Evolutionary conservation across 768 basidiomycete genomes (phyloP).

Genomic region (Mycena galopus): DNA sequence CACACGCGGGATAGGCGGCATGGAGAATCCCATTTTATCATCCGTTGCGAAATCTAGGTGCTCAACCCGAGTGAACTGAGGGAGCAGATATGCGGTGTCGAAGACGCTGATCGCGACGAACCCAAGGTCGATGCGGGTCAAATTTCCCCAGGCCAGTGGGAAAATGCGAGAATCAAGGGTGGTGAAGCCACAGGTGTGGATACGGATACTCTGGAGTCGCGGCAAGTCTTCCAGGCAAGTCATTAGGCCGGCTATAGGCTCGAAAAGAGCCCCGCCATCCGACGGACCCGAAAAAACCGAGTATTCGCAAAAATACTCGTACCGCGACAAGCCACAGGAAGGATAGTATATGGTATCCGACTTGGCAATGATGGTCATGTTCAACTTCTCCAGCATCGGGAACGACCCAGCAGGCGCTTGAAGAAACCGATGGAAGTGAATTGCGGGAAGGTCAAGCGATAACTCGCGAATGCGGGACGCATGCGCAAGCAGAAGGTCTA

Average conservation of each 20-base stretch:
- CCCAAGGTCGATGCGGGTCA: slow-evolving; percentile 1
- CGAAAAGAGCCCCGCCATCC: not conserved
- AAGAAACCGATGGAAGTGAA: not conserved
- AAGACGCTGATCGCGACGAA: not conserved
- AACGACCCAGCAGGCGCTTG: not conserved
- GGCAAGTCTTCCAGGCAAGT: not conserved
- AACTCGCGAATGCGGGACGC: slow-evolving; percentile 10
- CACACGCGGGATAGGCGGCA: not conserved
- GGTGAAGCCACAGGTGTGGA: not conserved
- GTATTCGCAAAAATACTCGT: not conserved
- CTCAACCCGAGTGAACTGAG: not conserved
- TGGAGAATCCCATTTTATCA: not conserved
- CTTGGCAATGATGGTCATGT: not conserved
- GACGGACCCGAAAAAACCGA: rapidly evolving
- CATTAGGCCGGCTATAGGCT: not conserved
- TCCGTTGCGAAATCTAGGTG: slow-evolving; percentile 1
- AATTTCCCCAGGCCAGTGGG: not conserved
- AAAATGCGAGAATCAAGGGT: not conserved
- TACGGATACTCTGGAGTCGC: not conserved
- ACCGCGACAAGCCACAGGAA: not conserved
- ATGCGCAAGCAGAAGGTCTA: not conserved
- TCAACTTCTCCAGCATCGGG: not conserved
- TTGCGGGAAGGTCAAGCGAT: not conserved
- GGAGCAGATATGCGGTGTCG: not conserved
- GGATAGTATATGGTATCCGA: slow-evolving; percentile 4